Base-by-base conservation (phyloP, 2,329 filamentous ascomycete species). In the Blastomyces gilchristii region DNA sequence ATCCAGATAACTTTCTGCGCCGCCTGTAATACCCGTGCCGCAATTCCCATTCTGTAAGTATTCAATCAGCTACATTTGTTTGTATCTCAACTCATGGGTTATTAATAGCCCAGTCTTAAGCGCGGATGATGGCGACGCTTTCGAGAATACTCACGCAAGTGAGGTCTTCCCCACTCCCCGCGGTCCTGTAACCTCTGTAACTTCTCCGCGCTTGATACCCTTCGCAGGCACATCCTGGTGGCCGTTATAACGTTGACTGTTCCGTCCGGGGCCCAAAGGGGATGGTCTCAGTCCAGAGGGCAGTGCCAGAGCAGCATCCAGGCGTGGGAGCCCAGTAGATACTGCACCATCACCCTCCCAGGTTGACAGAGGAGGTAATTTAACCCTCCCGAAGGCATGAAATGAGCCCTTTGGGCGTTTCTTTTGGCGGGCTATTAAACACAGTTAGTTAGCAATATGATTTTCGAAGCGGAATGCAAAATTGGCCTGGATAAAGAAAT, bases 131-230 rank as follows among this genome's bases (percentile, higher is more conserved):
- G 18, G 41, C 28, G 22, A 47, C 5, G 58, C 28, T 22, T 18
- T 34, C 45, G 52, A 31, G 11, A n/a, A 45, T 11, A 77, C 84
- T 77, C 80, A 93, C 89, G 87, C 89, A 68, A 97, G 79, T 14
- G 87, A 82, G 3, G 91, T 96, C 80, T 96, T 97, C 39, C 92
- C 93, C 34, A 84, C 84, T 1, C 91, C 92, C 9, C 90, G 88
- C 12, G 92, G 91, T 0, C 93, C 93, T 83, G 90, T 96, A 59
- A 96, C 78, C 75, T 97, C 93, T 3, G 89, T 89, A 52, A 96
- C 81, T 73, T 91, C 89, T 16, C 91, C 90, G 63, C 86, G 84
- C 65, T 82, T 82, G 58, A 96, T 79, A 3, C 91, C 91, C 22
- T 82, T 81, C 62, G 70, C 69, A 50, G 66, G 57, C 22, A 59